Percentiles rank a stretch among this genome's conserved stretches.
phyloP scores from a whole-genome alignment of 2,329 filamentous ascomycete genomes.

The Venturia asperata region DNA sequence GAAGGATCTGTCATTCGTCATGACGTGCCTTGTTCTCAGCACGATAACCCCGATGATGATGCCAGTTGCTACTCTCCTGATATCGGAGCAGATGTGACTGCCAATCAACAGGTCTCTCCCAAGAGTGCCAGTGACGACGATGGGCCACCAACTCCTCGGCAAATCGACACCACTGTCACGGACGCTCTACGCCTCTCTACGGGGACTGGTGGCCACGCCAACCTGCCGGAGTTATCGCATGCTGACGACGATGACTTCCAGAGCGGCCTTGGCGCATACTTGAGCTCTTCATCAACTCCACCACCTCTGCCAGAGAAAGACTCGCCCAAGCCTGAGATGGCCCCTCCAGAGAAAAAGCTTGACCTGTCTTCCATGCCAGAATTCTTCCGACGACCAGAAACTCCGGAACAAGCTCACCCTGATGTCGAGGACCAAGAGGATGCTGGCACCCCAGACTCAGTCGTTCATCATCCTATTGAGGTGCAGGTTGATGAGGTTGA shows the following conservation, averaged over 20 bases:
- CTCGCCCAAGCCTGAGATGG: neutral
- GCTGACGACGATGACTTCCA: conserved; percentile 46
- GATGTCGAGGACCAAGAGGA: conserved; percentile 31
- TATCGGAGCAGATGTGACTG: conserved; percentile 28
- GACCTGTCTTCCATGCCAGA: conserved; percentile 21
- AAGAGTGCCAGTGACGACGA: conserved; percentile 33
- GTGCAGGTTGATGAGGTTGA: conserved; percentile 28
- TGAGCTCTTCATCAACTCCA: conserved; percentile 31
- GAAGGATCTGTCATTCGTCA: conserved; percentile 53
- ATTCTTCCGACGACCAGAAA: conserved; percentile 22
- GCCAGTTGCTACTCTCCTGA: conserved; percentile 52
- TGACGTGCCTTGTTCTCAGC: conserved; percentile 28
- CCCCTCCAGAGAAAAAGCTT: neutral
- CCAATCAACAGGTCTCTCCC: conserved; percentile 14
- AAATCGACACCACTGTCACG: conserved; percentile 23
- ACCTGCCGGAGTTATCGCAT: conserved; percentile 46
- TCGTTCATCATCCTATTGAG: conserved; percentile 67
- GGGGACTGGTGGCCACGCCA: conserved; percentile 28
- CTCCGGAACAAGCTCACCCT: neutral
- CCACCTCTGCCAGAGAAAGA: conserved; percentile 31
- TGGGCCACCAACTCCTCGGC: conserved; percentile 42
- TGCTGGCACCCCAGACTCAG: conserved; percentile 75
- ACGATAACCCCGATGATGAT: conserved; percentile 40
- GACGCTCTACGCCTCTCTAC: conserved; percentile 24
- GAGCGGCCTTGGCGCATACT: conserved; percentile 49